These are phyloP conservation scores for Pichia phayaonensis DNA, from an alignment of 805 yeast genomes.

Conservation along the genomic window DNA sequence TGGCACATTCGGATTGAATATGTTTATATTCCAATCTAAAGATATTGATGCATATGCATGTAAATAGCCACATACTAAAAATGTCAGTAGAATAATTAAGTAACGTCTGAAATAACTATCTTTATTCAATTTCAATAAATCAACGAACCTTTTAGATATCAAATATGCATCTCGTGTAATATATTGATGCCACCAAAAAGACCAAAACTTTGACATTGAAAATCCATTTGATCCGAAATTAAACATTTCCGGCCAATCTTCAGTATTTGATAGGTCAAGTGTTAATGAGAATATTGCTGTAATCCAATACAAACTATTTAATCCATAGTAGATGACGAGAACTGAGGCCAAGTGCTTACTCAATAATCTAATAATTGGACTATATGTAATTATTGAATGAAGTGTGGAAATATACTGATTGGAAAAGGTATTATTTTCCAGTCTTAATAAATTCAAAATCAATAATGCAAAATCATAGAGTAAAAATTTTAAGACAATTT, in stretches of 20 bases:
- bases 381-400: not conserved
- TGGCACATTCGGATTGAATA: not conserved
- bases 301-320: conserved; percentile 6
- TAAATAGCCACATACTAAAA: not conserved
- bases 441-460: not conserved
- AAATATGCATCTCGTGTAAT: conserved; percentile 7
- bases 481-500: conserved; percentile 5
- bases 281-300: conserved; percentile 2
- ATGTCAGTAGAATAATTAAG: not conserved
- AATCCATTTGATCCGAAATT: conserved; percentile 3
- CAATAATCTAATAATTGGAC: not conserved
- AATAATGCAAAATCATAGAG: conserved; percentile 5
- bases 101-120: not conserved
- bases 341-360: not conserved
- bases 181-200: conserved; percentile 13
- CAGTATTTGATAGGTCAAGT: conserved; percentile 1
- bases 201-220: conserved; percentile 8
- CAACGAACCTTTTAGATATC: not conserved
- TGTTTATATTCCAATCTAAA: not conserved
- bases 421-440: not conserved
- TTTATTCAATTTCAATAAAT: not conserved
- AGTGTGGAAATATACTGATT: not conserved
- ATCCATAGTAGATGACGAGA: conserved; percentile 5
- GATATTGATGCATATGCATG: not conserved
- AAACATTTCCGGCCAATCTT: conserved; percentile 12